Evolutionary conservation across 768 basidiomycete species (phyloP).

Genomic region (Rhizopogon roseolus): DNA sequence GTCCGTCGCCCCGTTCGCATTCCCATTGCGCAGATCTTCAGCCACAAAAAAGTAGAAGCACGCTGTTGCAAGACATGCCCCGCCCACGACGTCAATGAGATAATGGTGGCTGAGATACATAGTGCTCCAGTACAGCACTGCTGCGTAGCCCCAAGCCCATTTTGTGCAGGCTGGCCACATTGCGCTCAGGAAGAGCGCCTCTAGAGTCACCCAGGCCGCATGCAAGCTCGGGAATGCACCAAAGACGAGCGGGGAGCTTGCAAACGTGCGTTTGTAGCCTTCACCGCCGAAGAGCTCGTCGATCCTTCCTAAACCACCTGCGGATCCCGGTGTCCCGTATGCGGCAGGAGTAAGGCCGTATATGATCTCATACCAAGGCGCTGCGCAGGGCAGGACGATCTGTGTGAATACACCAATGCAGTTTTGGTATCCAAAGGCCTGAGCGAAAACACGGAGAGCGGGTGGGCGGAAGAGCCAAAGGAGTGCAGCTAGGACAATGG

Average conservation of each 20-base stretch:
- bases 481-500: slow-evolving; percentile 81
- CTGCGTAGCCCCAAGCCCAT: slow-evolving; percentile 79
- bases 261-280: slow-evolving; percentile 78
- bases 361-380: slow-evolving; percentile 98
- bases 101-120: slow-evolving; percentile 99
- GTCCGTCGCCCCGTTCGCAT: slow-evolving; percentile 34
- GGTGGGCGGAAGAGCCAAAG: slow-evolving; percentile 88
- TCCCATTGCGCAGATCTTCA: slow-evolving; percentile 61
- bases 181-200: slow-evolving; percentile 89
- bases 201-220: slow-evolving; percentile 85
- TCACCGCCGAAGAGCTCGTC: slow-evolving; percentile 77
- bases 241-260: slow-evolving; percentile 88
- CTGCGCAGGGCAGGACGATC: slow-evolving; percentile 85
- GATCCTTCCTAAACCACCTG: slow-evolving; percentile 90
- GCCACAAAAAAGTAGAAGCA: slow-evolving; percentile 90
- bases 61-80: slow-evolving; percentile 82
- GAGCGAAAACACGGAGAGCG: slow-evolving; percentile 78
- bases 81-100: slow-evolving; percentile 95
- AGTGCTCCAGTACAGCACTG: slow-evolving; percentile 92
- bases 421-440: slow-evolving; percentile 92
- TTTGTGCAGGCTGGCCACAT: slow-evolving; percentile 78
- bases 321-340: slow-evolving; percentile 87
- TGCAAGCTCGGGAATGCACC: slow-evolving; percentile 97
- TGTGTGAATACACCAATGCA: slow-evolving; percentile 83
- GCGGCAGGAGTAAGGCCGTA: slow-evolving; percentile 94